Conservation (phyloP, 1,284 basidiomycete species). For the Ustilago trichophora region DNA sequence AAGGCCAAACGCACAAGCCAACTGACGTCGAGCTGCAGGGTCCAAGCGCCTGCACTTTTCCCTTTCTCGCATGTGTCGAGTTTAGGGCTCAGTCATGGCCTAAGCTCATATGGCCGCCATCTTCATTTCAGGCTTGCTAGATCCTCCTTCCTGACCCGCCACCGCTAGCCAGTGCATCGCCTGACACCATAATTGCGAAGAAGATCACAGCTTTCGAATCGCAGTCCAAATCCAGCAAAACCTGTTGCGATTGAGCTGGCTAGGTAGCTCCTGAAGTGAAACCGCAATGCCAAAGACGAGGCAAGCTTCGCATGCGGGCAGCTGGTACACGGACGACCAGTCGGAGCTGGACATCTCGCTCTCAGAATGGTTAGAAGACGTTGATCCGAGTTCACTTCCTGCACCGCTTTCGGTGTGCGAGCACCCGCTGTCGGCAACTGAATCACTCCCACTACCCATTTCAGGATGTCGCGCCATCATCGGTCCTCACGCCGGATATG, state of each 20-base stretch:
- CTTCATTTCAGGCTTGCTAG: too few species aligned
- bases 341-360: constrained; percentile 33
- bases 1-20: background rate
- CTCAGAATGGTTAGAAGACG: constrained; percentile 32
- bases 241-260: too few species aligned
- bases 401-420: constrained; percentile 13
- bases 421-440: background rate
- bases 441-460: constrained; percentile 74
- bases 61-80: background rate
- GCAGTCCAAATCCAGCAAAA: too few species aligned
- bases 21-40: constrained; percentile 38
- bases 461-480: constrained; percentile 87
- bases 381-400: constrained; percentile 5
- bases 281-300: constrained; percentile 6
- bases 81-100: too few species aligned
- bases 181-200: too few species aligned
- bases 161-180: too few species aligned
- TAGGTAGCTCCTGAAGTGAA: too few species aligned
- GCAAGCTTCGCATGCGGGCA: constrained; percentile 84
- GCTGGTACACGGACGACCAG: constrained; percentile 86
- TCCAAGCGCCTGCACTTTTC: constrained; percentile 7
- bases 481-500: constrained; percentile 96
- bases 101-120: too few species aligned
- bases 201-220: too few species aligned
- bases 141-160: too few species aligned